Conservation (phyloP, 495 filamentous ascomycete genomes). For the Xylaria acuta region DNA sequence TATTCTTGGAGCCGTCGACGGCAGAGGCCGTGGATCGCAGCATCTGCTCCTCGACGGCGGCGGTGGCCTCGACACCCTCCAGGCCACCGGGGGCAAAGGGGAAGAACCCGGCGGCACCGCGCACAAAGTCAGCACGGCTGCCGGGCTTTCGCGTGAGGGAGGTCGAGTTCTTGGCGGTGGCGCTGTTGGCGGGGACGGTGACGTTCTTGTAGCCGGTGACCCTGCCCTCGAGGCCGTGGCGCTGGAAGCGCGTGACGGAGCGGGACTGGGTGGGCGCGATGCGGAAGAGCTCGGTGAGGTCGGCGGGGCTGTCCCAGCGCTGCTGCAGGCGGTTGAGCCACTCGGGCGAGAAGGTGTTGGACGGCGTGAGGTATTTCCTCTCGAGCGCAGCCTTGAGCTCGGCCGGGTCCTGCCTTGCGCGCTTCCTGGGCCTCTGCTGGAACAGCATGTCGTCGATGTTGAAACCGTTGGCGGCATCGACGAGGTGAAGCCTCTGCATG, state of each 20-base stretch:
- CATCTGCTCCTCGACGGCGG: conserved; percentile 73
- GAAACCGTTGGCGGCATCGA: conserved; percentile 24
- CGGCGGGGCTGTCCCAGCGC: conserved; percentile 80
- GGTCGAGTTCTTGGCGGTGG: conserved; percentile 95
- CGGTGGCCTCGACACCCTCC: conserved; percentile 83
- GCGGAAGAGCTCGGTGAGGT: conserved; percentile 80
- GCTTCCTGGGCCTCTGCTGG: conserved; percentile 62
- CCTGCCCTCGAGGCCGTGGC: conserved; percentile 90
- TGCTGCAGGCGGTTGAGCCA: conserved; percentile 92
- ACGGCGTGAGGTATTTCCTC: conserved; percentile 77
- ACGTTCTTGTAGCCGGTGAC: conserved; percentile 96
- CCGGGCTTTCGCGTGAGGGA: conserved; percentile 88
- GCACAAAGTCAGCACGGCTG: conserved; percentile 86
- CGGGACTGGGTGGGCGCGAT: conserved; percentile 90
- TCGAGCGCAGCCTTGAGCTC: conserved; percentile 74
- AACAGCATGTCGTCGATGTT: conserved; percentile 66
- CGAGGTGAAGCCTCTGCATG: conserved; percentile 49
- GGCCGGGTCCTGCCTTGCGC: conserved; percentile 58
- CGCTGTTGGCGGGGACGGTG: conserved; percentile 86
- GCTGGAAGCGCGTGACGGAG: conserved; percentile 87
- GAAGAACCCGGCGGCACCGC: conserved; percentile 94
- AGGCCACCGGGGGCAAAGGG: conserved; percentile 94
- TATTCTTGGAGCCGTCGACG: conserved; percentile 50
- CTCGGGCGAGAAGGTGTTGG: conserved; percentile 72
- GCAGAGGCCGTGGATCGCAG: conserved; percentile 42